Conservation (phyloP, 75 land plant genomes). For the Cryptomeria japonica region DNA sequence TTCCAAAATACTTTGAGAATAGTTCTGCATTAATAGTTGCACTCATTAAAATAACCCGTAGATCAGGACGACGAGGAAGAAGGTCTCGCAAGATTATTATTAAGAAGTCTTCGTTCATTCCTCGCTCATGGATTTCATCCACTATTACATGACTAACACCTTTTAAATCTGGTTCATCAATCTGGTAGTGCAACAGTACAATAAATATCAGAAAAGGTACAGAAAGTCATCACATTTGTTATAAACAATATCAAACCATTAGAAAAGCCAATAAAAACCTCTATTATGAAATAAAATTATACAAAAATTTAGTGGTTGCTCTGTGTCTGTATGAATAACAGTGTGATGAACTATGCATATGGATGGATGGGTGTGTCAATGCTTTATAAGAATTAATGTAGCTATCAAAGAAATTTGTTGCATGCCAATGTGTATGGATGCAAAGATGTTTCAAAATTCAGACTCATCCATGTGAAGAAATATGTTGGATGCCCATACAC, state of each 20-base stretch:
- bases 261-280: background rate
- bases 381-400: background rate
- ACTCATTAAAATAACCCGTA: constrained; percentile 93
- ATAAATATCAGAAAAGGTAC: background rate
- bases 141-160: constrained; percentile 93
- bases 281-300: background rate
- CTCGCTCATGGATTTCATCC: constrained; percentile 99
- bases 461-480: background rate
- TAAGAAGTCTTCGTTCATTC: constrained; percentile 97
- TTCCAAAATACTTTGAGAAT: constrained; percentile 85
- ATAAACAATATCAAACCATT: background rate
- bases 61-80: constrained; percentile 81
- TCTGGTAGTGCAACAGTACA: constrained; percentile 36
- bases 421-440: background rate
- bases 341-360: background rate
- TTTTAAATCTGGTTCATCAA: constrained; percentile 74
- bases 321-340: background rate
- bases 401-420: background rate
- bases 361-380: background rate
- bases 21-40: constrained; percentile 98
- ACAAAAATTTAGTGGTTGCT: background rate
- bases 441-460: background rate
- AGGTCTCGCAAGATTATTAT: constrained; percentile 84
- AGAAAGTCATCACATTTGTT: background rate
- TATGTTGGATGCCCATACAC: background rate